A percentile compares a stretch with the other conserved stretches of the same genome.
Evolutionary conservation across 306 rosid species (phyloP).

Genomic region (Malus sieversii): DNA sequence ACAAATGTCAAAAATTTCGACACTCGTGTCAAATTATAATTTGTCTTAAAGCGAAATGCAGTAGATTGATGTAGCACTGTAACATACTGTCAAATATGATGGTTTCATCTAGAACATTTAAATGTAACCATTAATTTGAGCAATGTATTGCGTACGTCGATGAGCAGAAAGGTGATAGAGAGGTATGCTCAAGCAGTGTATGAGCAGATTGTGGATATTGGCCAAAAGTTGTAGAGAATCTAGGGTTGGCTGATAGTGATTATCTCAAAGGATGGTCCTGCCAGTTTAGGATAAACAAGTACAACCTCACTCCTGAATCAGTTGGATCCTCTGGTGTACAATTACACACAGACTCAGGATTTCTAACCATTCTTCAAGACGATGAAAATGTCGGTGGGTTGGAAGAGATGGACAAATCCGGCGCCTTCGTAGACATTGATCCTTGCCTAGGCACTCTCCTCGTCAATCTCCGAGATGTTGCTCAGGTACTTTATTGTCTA

Average conservation of each 20-base stretch:
- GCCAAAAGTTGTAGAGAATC: constrained; percentile 34
- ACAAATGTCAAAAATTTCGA: too few relatives aligned
- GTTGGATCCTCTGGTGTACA: constrained; percentile 45
- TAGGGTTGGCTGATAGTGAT: constrained; percentile 1
- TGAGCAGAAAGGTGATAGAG: constrained; percentile 17
- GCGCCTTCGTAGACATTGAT: constrained; percentile 27
- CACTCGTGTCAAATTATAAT: too few relatives aligned
- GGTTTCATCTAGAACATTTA: too few relatives aligned
- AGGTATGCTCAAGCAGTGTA: constrained; percentile 38
- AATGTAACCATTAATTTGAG: too few relatives aligned
- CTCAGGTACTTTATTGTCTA: constrained; percentile 20
- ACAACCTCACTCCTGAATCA: constrained; percentile 39
- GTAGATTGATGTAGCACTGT: too few relatives aligned
- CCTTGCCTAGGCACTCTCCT: constrained; percentile 41
- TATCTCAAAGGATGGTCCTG: constrained; percentile 41
- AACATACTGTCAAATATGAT: too few relatives aligned
- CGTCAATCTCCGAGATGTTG: constrained; percentile 49
- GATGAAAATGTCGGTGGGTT: constrained; percentile 63
- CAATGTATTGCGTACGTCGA: background rate
- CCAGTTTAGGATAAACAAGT: constrained; percentile 54
- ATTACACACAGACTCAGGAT: constrained; percentile 48
- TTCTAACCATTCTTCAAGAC: constrained; percentile 56
- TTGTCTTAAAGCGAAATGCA: too few relatives aligned
- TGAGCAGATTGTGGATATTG: constrained; percentile 28
- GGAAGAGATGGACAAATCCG: constrained; percentile 38